These are phyloP conservation scores for Trapa bicornis DNA, from an alignment of 345 rosid genomes.

Conservation along the genomic window DNA sequence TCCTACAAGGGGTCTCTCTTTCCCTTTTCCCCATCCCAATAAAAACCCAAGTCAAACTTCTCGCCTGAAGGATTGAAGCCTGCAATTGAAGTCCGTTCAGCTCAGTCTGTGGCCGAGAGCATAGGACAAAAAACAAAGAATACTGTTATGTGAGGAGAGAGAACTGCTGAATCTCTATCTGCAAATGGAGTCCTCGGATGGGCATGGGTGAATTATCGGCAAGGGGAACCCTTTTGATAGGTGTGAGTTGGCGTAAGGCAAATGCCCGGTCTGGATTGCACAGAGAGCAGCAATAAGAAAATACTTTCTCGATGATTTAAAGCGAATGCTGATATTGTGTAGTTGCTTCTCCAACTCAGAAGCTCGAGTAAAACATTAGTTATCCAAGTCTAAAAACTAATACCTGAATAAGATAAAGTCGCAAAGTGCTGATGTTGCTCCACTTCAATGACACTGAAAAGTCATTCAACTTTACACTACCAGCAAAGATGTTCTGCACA, in stretches of 20 bases:
- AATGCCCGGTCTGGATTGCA: slow-evolving; percentile 53
- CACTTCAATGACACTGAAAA: slow-evolving; percentile 74
- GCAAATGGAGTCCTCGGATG: too few relatives aligned
- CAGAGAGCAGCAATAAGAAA: slow-evolving; percentile 43
- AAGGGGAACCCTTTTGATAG: slow-evolving; percentile 69
- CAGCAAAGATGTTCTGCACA: slow-evolving; percentile 62
- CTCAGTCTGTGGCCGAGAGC: too few relatives aligned
- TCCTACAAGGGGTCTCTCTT: too few relatives aligned
- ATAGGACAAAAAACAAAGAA: too few relatives aligned
- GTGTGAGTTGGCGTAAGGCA: slow-evolving; percentile 67
- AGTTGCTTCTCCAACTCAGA: too few relatives aligned
- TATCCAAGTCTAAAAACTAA: background rate
- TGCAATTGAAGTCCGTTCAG: too few relatives aligned
- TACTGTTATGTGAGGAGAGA: too few relatives aligned
- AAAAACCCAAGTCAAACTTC: too few relatives aligned
- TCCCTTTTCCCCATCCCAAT: too few relatives aligned
- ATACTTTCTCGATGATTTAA: background rate
- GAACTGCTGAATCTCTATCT: too few relatives aligned
- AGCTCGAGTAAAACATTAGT: background rate
- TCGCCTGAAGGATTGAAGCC: too few relatives aligned
- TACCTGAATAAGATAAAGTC: slow-evolving; percentile 64
- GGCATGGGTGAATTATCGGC: slow-evolving; percentile 50
- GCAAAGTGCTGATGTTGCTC: slow-evolving; percentile 85
- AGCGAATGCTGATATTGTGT: too few relatives aligned
- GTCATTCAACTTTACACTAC: slow-evolving; percentile 56